Base-by-base conservation (phyloP, 768 basidiomycete species). In the Boletus rubescentipes region DNA sequence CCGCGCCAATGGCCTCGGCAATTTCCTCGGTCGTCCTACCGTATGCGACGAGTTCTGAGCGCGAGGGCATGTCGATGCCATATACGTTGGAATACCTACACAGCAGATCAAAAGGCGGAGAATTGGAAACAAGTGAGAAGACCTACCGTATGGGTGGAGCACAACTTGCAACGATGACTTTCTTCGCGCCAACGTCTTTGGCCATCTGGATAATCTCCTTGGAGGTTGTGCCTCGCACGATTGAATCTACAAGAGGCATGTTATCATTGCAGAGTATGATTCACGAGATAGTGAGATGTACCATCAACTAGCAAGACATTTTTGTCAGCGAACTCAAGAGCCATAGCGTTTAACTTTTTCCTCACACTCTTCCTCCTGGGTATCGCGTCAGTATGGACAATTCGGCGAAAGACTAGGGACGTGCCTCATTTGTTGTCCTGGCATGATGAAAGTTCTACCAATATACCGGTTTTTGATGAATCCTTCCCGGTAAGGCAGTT, bases 201-300 rank as follows among this genome's bases (percentile, higher is more conserved):
- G 96, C 97, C 95, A 99, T 98, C 69, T 98, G 95, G 23, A 99
- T 83, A 58, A 99, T 99, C 70, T 99, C 97, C 67, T 92, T 96
- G 14, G 96, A 98, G 0, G 97, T 99, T 1, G 97, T 99, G 6
- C 97, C 97, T 23, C 97, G 87, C 20, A 99, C 97, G 61, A 99
- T 99, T 0, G 97, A 98, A 72, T 99, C 96, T 97, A 55, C 41
- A 38, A 48, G 21, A 36, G 56, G 15, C 11, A 34, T 18, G 21
- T 16, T 46, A 35, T 39, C 18, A 31, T 38, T 2, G 26, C 18
- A 31, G 14, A n/a, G 32, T 1, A 48, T 8, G 20, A 7, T 10
- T 15, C 12, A 15, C 15, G 34, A 12, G 21, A 32, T 4, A 36
- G 8, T 48, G 30, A 49, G 30, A 56, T 80, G 58, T 63, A 93